Evolutionary conservation across 306 rosid species (phyloP), one percentile per base, ranked within the genome.

Genomic region (Geum urbanum): DNA sequence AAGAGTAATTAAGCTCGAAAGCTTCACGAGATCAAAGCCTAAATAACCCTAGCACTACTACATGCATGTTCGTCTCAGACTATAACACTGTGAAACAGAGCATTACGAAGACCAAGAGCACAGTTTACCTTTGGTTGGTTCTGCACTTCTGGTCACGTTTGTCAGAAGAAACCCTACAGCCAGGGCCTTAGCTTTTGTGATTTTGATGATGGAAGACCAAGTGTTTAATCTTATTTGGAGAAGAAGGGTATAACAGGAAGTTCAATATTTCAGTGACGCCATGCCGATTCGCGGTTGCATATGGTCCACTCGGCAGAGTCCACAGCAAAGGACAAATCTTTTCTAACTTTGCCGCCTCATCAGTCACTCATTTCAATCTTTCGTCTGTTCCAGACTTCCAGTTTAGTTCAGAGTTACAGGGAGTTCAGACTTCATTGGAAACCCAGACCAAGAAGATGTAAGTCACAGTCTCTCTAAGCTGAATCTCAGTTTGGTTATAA

Each of bases 301-400:
- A n/a, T 3, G 4, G 35, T 50, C 72, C 71, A 67, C 59, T 49
- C 18, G 10, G 37, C 60, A 66, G 57, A n/a, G 32, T 50, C 32
- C 72, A 67, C 22, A 32, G 4, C 16, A 50, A 35, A 49, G 8
- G 71, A 50, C 71, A 50, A 19, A 18, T 16, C 32, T n/a, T 48
- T 9, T 20, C 60, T 10, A 55, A 55, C 37, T 55, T 61, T n/a
- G 67, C 67, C 67, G 48, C 67, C 66, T 62, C 66, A 35, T 15
- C 66, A n/a, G 47, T 61, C 66, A n/a, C 19, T 58, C 15, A 20
- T 1, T 7, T 47, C 51, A 8, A 9, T 52, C 32, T 22, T 13
- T 24, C 41, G 11, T 27, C 27, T 16, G 9, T 12, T 58, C 15
- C 43, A 24, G 12, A 4, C 5, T 14, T 58, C 39, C 44, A 58